Evolutionary conservation across 192 early-diverging fungal species (phyloP), one percentile per base, ranked within the genome.

Genomic region (Backusella mclennaniae): DNA sequence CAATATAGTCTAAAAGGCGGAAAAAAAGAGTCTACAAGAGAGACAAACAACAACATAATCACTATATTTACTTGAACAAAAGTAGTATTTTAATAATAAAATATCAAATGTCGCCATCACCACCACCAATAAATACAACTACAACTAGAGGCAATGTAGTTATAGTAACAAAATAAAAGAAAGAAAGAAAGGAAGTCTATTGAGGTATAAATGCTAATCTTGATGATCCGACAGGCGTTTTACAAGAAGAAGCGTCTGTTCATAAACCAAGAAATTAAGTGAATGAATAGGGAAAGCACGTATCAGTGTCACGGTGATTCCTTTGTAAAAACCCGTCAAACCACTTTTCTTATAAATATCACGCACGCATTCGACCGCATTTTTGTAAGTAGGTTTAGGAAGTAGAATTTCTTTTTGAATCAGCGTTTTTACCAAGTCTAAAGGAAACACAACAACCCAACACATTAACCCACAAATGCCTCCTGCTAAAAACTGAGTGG

Each of bases 251-350:
- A 85, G 69, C 3, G 87, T 87, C 76, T 85, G 85, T 79, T 94
- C 93, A 75, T 92, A 93, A 5, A 94, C 91, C 17, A 93, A 79
- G 86, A 93, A 95, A 74, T 95, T 95, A 17, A 95, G 79, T 8
- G 90, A 91, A 78, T 95, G 93, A 68, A 95, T 89, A 1, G 93
- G 93, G 72, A 93, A 92, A 0, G 92, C 92, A 3, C 93, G 84
- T 35, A 93, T 88, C n/a, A 93, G 86, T 38, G 91, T 93, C 11
- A 93, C 91, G 0, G 87, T 89, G 19, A 95, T 71, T 14, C 93
- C 93, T 44, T 89, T 87, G 79, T 95, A 95, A 11, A 95, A 80
- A 11, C 90, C 92, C 8, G 83, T 73, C 11, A 90, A 35, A 0
- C 92, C 92, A 36, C 85, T 75, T 7, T 79, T 85, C 12, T 76